phyloP scores from a whole-genome alignment of 176 grass and related monocot genomes.

The Carex parvula region DNA sequence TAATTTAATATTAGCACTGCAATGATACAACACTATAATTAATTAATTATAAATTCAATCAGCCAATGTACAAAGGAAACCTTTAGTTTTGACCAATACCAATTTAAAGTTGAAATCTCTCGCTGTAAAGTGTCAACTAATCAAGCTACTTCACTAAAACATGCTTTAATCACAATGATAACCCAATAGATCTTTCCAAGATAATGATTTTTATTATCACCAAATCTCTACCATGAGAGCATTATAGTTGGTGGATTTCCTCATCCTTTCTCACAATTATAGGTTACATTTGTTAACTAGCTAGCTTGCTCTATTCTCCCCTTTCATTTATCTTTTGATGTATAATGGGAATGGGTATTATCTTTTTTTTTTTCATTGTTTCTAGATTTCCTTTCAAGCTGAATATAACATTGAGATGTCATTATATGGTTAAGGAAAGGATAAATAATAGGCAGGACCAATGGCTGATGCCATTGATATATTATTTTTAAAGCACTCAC shows the following conservation, averaged over 20 bases:
- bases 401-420: constrained; percentile 12
- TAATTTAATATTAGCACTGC: background rate
- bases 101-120: background rate
- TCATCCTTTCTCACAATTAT: constrained; percentile 5
- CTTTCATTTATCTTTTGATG: background rate
- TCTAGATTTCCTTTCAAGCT: background rate
- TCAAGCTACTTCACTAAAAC: constrained; percentile 1
- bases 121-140: background rate
- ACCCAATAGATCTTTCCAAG: constrained; percentile 3
- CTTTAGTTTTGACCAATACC: background rate
- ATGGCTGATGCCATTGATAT: background rate
- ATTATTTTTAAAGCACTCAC: background rate
- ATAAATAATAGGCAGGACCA: background rate
- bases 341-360: background rate
- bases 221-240: constrained; percentile 10
- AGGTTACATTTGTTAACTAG: background rate
- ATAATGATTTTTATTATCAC: constrained; percentile 5
- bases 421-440: constrained; percentile 11
- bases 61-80: background rate
- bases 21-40: background rate
- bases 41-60: background rate
- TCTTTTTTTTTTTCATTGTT: background rate
- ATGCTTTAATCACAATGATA: constrained; percentile 8
- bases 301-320: no score
- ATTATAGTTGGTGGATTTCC: constrained; percentile 8